Evolutionary conservation across 208 protist species (phyloP).

Genomic region (Leishmania guyanensis): DNA sequence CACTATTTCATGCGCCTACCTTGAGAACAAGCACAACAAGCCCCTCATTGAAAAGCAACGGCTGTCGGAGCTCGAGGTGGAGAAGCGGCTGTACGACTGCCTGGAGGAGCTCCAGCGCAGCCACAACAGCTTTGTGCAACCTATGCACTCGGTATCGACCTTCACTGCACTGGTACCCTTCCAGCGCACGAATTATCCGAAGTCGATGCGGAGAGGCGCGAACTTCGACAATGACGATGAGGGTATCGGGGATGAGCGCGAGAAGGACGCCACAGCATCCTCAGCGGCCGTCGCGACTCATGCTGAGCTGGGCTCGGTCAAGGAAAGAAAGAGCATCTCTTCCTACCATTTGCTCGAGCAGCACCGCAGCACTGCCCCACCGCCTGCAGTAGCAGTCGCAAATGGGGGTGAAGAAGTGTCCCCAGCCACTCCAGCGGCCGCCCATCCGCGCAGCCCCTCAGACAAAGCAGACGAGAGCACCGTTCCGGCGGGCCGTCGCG

Average conservation of each 20-base stretch:
- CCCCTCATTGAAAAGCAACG: slow-evolving; percentile 48
- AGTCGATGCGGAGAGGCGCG: slow-evolving; percentile 30
- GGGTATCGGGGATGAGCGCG: slow-evolving; percentile 10
- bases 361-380: neutral
- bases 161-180: slow-evolving; percentile 16
- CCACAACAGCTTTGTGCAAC: slow-evolving; percentile 38
- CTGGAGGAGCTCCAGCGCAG: slow-evolving; percentile 55
- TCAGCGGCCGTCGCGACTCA: neutral
- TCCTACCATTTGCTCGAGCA: neutral
- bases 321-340: neutral
- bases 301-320: neutral
- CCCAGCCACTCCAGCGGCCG: neutral
- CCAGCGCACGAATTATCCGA: slow-evolving; percentile 26
- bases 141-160: slow-evolving; percentile 9
- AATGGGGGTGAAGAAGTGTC: neutral
- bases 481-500: neutral
- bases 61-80: slow-evolving; percentile 56
- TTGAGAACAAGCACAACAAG: slow-evolving; percentile 47
- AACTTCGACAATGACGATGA: slow-evolving; percentile 55
- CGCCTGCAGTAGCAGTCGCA: neutral
- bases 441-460: neutral
- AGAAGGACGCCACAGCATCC: neutral
- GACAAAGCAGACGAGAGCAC: neutral
- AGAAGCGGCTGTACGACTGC: slow-evolving; percentile 55
- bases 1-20: slow-evolving; percentile 34